Evolutionary conservation across 768 basidiomycete species (phyloP).

Genomic region (Boletus edulis): DNA sequence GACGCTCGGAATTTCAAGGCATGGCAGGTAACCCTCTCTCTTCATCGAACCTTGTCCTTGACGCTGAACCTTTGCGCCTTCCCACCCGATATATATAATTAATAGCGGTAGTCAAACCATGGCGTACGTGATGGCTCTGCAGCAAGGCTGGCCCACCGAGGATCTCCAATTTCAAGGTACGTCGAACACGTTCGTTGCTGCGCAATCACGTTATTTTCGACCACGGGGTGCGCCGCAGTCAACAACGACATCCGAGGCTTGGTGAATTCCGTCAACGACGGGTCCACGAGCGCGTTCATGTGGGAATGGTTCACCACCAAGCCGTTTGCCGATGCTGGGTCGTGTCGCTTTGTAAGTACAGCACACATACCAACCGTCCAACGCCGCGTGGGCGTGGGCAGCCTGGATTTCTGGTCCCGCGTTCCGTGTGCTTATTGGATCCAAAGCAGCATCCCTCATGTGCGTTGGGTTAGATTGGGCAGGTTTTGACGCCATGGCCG

Average conservation of each 20-base stretch:
- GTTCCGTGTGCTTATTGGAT: no score
- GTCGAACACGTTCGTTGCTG: slow-evolving; percentile 1
- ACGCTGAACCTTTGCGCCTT: not conserved
- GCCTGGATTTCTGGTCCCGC: no score
- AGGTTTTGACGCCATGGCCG: slow-evolving; percentile 92
- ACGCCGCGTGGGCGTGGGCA: no score
- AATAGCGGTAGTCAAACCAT: slow-evolving; percentile 79
- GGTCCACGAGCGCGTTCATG: slow-evolving; percentile 87
- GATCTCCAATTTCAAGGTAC: slow-evolving; percentile 70
- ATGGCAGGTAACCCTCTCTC: slow-evolving; percentile 59
- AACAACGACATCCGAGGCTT: slow-evolving; percentile 81
- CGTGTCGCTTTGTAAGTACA: slow-evolving; percentile 77
- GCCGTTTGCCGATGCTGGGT: slow-evolving; percentile 74
- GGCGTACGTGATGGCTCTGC: slow-evolving; percentile 92
- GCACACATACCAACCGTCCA: not conserved
- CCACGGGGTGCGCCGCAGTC: slow-evolving; percentile 39
- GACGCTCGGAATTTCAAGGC: slow-evolving; percentile 84
- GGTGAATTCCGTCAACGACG: slow-evolving; percentile 84
- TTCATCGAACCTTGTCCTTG: not conserved
- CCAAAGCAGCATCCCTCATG: no score
- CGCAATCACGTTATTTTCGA: not conserved
- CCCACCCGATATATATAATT: no score
- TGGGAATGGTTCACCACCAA: slow-evolving; percentile 94
- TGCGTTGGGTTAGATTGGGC: slow-evolving; percentile 58
- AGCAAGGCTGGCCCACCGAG: slow-evolving; percentile 76